Evolutionary conservation across 192 early-diverging fungal genomes (phyloP), one percentile per base, ranked within the genome.

Genomic region (Entophlyctis luteolus): DNA sequence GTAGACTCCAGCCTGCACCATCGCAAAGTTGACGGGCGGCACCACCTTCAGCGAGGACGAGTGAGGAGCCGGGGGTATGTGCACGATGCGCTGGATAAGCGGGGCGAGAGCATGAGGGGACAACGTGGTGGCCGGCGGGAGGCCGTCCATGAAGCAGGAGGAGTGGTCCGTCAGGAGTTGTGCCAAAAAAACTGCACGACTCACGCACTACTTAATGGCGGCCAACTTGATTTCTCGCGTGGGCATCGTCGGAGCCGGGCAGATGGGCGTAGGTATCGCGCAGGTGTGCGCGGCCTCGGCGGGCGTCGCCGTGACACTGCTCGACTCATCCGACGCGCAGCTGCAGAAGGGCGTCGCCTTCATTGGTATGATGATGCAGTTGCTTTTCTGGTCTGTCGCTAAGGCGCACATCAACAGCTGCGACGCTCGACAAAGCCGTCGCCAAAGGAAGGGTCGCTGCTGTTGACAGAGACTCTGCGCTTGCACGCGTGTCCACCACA

Each of bases 1-100:
- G 72, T 98, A 99, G n/a, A 99, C 87, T 56, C 90, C 89, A 4
- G 88, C 87, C 33, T 89, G 87, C 22, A 99, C 95, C 93, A 97
- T 95, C 55, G 88, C 89, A 76, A 98, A 96, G 84, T 97, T 97
- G 55, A 91, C 86, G 0, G 93, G 92, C 8, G 95, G 95, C 48
- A 93, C 87, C 20, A 96, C 47, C 48, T 60, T 59, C 6, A 42
- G 42, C 42, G 46, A 25, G 14, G 68, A 58, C 8, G 48, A 8
- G 27, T 70, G 68, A 31, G 54, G 65, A 10, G 22, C 50, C 0
- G 53, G 42, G 4, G 60, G 60, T 34, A 63, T 48, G 25, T 63
- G 60, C 6, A 18, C 23, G 8, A 63, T 48, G 23, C n/a, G n/a
- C n/a, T 18, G 60, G 4, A 18, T 20, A 27, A 63, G 31, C 20